A percentile compares a stretch with the other conserved stretches of the same genome.
Evolutionary conservation across 2,329 filamentous ascomycete species (phyloP).

Genomic region (Colletotrichum sp.): DNA sequence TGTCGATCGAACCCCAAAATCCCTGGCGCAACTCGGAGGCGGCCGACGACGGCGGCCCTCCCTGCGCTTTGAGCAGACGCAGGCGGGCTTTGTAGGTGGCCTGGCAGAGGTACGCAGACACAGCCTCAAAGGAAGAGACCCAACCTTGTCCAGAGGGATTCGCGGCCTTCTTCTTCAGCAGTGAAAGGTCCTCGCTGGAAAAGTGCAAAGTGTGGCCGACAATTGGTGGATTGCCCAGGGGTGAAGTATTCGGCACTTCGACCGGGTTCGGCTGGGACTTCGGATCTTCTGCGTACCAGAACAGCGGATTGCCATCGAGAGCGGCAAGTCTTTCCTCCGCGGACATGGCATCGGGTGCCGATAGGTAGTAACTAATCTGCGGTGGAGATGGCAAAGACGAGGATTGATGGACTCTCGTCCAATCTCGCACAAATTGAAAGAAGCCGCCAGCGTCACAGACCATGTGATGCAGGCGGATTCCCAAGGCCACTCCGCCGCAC

Average conservation of each 20-base stretch:
- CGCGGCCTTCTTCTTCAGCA: not conserved
- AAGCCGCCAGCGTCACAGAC: not conserved
- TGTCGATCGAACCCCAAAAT: not conserved
- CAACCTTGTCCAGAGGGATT: not conserved
- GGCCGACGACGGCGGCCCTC: rapidly evolving
- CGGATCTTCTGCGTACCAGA: not conserved
- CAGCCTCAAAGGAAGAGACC: not conserved
- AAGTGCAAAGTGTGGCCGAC: not conserved
- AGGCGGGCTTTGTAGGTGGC: not conserved
- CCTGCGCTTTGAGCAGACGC: not conserved
- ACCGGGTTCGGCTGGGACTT: rapidly evolving
- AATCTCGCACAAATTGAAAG: not conserved
- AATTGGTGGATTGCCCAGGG: too few relatives aligned
- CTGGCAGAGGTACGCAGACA: not conserved
- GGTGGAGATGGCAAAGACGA: not conserved
- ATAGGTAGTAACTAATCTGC: not conserved
- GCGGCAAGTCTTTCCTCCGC: not conserved
- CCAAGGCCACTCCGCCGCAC: not conserved
- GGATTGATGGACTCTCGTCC: not conserved
- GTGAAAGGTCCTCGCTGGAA: not conserved
- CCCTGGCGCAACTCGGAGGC: not conserved
- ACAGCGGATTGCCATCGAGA: not conserved
- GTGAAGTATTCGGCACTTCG: not conserved
- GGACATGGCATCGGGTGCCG: not conserved
- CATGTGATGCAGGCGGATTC: not conserved